Conservation (phyloP, 106 monocot species). For the Dioscorea zingiberensis region DNA sequence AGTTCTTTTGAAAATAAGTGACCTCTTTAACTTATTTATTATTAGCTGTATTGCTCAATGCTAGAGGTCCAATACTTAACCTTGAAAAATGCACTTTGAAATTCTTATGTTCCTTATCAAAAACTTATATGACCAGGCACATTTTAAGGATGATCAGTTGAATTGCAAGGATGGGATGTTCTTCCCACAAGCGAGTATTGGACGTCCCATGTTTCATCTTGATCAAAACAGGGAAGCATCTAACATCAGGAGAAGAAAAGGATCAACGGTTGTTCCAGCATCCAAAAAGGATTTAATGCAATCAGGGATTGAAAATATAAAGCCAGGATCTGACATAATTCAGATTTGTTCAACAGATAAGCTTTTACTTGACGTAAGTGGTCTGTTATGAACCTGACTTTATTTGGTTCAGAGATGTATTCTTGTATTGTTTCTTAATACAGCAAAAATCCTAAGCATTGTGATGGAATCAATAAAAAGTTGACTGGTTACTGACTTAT, state of each 20-base stretch:
- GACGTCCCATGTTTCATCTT: not conserved
- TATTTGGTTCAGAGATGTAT: not conserved
- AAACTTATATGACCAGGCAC: slow-evolving; percentile 15
- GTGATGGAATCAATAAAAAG: not conserved
- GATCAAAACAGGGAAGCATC: slow-evolving; percentile 7
- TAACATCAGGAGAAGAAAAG: slow-evolving; percentile 14
- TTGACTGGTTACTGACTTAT: not conserved
- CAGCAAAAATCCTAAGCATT: not conserved
- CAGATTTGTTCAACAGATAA: slow-evolving; percentile 43
- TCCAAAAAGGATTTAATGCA: slow-evolving; percentile 1
- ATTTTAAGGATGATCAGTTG: slow-evolving; percentile 17
- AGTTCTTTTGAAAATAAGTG: not conserved
- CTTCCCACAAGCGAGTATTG: slow-evolving; percentile 1
- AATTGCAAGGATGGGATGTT: not conserved
- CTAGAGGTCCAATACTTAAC: not conserved
- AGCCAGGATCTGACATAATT: slow-evolving; percentile 23
- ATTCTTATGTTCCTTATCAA: not conserved
- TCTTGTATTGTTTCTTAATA: not conserved
- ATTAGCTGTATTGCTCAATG: not conserved
- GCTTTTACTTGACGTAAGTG: slow-evolving; percentile 35
- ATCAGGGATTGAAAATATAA: slow-evolving; percentile 5
- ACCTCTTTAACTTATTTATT: not conserved
- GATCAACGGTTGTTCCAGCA: slow-evolving; percentile 1
- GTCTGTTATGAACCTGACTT: not conserved
- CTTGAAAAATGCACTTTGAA: not conserved